Evolutionary conservation across 2,329 filamentous ascomycete species (phyloP).

Genomic region (Diaporthe ampelina): DNA sequence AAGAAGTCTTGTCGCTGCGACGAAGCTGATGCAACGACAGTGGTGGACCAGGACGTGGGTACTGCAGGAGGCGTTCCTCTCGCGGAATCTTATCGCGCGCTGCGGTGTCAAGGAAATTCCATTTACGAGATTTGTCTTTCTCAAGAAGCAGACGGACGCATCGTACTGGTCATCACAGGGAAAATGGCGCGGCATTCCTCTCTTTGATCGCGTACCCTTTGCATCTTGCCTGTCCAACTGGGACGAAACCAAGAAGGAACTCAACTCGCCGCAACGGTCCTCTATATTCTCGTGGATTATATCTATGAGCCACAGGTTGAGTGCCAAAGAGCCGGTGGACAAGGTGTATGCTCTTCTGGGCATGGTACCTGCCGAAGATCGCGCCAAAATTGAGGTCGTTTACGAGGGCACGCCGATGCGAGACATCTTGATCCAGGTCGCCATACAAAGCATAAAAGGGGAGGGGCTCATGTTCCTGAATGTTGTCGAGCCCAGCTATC

Average conservation of each 20-base stretch:
- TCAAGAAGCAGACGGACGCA: neutral
- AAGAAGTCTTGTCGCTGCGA: neutral
- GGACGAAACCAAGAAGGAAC: neutral
- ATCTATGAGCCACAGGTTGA: neutral
- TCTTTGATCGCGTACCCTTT: constrained; percentile 7
- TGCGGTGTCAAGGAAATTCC: constrained; percentile 7
- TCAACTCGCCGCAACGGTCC: neutral
- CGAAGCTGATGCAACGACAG: neutral
- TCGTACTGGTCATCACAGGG: neutral
- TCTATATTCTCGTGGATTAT: constrained; percentile 18
- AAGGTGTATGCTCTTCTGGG: constrained; percentile 7
- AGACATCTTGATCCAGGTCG: constrained; percentile 1
- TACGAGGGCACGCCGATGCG: neutral
- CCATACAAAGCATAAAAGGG: neutral
- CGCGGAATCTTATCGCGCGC: neutral
- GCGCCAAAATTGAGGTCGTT: neutral
- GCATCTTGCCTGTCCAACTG: constrained; percentile 17
- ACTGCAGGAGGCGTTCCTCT: constrained; percentile 12
- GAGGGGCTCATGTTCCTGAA: constrained; percentile 23
- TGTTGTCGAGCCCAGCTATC: neutral
- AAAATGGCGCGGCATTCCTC: neutral
- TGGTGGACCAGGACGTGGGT: constrained; percentile 21
- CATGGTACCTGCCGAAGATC: neutral
- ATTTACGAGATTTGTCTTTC: neutral
- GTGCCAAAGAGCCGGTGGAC: neutral